These are phyloP conservation scores for Diaporthe helianthi DNA, from an alignment of 2,329 filamentous ascomycete species.

Conservation along the genomic window DNA sequence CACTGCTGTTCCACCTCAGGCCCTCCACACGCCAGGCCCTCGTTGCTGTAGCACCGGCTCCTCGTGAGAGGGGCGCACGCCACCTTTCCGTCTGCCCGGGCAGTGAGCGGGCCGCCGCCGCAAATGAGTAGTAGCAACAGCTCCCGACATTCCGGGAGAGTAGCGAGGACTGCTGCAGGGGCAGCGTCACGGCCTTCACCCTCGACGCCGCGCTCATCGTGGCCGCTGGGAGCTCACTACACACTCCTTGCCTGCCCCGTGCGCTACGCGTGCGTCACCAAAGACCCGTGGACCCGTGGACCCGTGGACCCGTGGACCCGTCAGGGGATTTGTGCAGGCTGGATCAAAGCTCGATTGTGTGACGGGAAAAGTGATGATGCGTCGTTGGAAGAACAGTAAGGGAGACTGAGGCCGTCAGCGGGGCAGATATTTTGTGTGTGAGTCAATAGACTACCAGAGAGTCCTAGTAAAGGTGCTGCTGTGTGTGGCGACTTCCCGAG, in stretches of 20 bases:
- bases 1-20: constrained; percentile 2
- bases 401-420: background rate
- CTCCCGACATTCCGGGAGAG: background rate
- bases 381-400: background rate
- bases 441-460: too few relatives aligned
- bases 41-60: background rate
- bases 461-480: too few relatives aligned
- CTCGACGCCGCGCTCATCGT: constrained; percentile 22
- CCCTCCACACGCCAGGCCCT: background rate
- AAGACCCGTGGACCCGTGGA: too few relatives aligned
- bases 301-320: too few relatives aligned
- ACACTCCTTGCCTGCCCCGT: background rate
- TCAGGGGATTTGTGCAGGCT: background rate
- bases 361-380: too few relatives aligned
- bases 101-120: background rate
- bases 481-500: too few relatives aligned
- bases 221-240: background rate
- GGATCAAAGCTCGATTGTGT: too few relatives aligned
- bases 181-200: constrained; percentile 21
- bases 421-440: background rate
- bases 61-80: background rate
- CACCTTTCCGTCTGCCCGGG: background rate
- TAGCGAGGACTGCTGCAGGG: background rate
- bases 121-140: background rate
- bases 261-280: background rate